phyloP scores from a whole-genome alignment of 768 basidiomycete genomes.

The Chlorophyllum brunneum region DNA sequence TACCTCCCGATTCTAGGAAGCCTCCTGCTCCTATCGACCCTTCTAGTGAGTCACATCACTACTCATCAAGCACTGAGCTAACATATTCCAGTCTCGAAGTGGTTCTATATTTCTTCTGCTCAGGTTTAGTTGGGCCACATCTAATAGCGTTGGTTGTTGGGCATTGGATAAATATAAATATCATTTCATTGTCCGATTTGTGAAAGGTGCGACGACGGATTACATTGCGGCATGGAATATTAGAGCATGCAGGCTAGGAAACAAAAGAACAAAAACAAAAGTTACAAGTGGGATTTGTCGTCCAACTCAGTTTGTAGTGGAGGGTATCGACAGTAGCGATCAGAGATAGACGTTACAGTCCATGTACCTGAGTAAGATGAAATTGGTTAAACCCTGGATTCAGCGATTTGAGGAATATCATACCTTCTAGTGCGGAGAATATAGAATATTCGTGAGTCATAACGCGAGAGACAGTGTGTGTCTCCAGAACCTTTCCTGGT shows the following conservation, averaged over 20 bases:
- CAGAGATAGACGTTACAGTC: slow-evolving; percentile 90
- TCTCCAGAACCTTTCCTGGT: slow-evolving; percentile 79
- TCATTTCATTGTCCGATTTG: slow-evolving; percentile 4
- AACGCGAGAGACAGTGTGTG: slow-evolving; percentile 84
- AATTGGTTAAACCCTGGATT: not conserved
- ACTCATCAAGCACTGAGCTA: not conserved
- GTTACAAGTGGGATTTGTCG: slow-evolving; percentile 7
- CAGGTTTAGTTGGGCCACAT: slow-evolving; percentile 47
- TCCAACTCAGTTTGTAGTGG: slow-evolving; percentile 53
- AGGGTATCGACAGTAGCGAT: slow-evolving; percentile 88
- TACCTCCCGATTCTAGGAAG: slow-evolving; percentile 79
- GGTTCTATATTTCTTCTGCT: slow-evolving; percentile 93
- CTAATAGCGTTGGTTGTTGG: slow-evolving; percentile 14
- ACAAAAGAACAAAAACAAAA: not conserved
- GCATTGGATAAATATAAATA: not conserved
- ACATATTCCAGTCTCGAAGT: slow-evolving; percentile 65
- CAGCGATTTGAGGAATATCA: slow-evolving; percentile 19
- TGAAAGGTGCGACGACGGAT: not conserved
- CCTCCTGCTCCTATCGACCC: slow-evolving; percentile 88
- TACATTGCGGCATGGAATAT: slow-evolving; percentile 6
- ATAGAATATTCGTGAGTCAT: slow-evolving; percentile 79
- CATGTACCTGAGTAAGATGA: slow-evolving; percentile 59
- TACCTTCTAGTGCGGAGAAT: slow-evolving; percentile 88
- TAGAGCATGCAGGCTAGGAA: slow-evolving; percentile 4
- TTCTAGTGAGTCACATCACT: slow-evolving; percentile 57